A percentile compares a stretch with the other conserved stretches of the same genome.
Evolutionary conservation across 208 protist genomes (phyloP).

Genomic region (Leishmania gerbilli): DNA sequence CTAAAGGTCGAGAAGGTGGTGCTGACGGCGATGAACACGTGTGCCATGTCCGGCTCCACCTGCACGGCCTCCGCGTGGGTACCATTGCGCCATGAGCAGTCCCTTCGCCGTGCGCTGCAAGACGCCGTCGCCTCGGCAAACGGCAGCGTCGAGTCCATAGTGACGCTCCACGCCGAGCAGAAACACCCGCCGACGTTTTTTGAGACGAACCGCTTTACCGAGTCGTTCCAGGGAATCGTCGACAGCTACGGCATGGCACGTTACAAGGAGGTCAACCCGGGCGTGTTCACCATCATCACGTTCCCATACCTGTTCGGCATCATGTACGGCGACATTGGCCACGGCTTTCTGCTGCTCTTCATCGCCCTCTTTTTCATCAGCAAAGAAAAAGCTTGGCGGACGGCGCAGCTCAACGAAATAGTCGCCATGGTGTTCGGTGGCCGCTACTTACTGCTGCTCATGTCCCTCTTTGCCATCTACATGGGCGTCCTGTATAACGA

Average conservation of each 20-base stretch:
- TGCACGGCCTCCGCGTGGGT: constrained; percentile 95
- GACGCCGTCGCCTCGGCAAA: constrained; percentile 48
- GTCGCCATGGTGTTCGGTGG: constrained; percentile 76
- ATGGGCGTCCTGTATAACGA: constrained; percentile 99
- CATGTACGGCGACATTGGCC: constrained; percentile 99
- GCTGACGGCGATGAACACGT: constrained; percentile 91
- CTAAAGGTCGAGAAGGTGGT: constrained; percentile 58
- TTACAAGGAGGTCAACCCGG: constrained; percentile 94
- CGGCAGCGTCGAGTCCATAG: constrained; percentile 84
- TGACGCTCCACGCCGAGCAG: constrained; percentile 73
- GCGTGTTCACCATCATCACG: constrained; percentile 97
- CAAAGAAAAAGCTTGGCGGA: constrained; percentile 80
- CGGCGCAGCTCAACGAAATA: constrained; percentile 86
- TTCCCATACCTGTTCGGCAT: constrained; percentile 99
- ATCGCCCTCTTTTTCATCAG: constrained; percentile 77
- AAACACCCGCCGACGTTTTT: constrained; percentile 97
- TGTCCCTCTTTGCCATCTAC: constrained; percentile 97
- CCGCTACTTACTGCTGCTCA: constrained; percentile 97
- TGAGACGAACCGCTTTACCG: constrained; percentile 95
- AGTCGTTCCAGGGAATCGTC: constrained; percentile 97
- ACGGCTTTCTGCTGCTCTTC: constrained; percentile 95
- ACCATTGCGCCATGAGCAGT: constrained; percentile 48
- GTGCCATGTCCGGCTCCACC: constrained; percentile 86
- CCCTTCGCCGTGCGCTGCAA: constrained; percentile 54
- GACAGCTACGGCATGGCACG: constrained; percentile 97